These are phyloP conservation scores for Plasmodium gonderi DNA, from an alignment of 169 alveolate genomes.

Conservation along the genomic window DNA sequence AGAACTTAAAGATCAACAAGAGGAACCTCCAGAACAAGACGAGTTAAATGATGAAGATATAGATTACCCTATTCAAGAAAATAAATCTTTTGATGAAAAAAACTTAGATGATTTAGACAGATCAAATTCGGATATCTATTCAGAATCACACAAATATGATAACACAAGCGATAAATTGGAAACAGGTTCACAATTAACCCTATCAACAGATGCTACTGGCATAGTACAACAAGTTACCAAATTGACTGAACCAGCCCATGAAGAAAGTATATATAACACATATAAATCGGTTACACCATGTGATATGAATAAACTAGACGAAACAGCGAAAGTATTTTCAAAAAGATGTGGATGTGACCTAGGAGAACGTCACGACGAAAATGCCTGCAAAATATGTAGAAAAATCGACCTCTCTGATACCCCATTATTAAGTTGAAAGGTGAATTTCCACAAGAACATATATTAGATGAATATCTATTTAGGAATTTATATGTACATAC, in stretches of 20 bases:
- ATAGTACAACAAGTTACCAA: conserved; percentile 75
- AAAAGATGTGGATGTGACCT: conserved; percentile 85
- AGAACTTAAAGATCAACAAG: conserved; percentile 47
- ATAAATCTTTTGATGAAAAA: conserved; percentile 61
- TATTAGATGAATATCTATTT: neutral
- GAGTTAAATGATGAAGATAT: conserved; percentile 59
- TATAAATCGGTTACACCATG: conserved; percentile 79
- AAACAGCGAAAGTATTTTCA: conserved; percentile 80
- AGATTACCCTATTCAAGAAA: conserved; percentile 72
- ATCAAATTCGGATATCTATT: conserved; percentile 64
- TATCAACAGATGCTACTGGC: conserved; percentile 76
- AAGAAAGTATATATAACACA: conserved; percentile 50
- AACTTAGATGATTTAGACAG: conserved; percentile 56
- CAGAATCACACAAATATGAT: conserved; percentile 67
- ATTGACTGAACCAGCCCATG: conserved; percentile 74
- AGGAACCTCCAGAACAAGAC: conserved; percentile 54
- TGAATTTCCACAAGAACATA: neutral
- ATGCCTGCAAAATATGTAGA: conserved; percentile 81
- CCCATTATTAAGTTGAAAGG: conserved; percentile 78
- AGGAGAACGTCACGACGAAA: conserved; percentile 84
- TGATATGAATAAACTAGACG: conserved; percentile 82
- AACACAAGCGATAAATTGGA: conserved; percentile 69
- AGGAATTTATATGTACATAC: neutral
- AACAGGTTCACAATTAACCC: conserved; percentile 70
- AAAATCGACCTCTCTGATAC: conserved; percentile 83